phyloP scores from a whole-genome alignment of 768 basidiomycete genomes.

The Pleurotus tuber-regium region DNA sequence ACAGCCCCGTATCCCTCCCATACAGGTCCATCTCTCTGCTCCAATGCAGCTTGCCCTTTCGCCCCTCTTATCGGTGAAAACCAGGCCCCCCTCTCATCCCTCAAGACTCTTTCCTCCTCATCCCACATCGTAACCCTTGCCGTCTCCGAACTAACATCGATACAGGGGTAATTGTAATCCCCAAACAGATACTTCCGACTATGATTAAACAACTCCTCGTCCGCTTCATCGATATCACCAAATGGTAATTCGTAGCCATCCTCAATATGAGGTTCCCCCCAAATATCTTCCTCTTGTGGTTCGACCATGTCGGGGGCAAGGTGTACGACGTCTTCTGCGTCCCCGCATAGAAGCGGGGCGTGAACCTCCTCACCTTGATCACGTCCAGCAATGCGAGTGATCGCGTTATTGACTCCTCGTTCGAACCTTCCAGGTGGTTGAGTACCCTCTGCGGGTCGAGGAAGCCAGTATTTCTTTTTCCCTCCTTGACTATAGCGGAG shows the following conservation, averaged over 20 bases:
- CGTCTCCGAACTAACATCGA: conserved; percentile 81
- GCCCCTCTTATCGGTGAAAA: conserved; percentile 57
- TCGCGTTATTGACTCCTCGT: conserved; percentile 39
- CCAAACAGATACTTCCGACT: conserved; percentile 83
- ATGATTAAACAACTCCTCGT: conserved; percentile 75
- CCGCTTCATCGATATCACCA: conserved; percentile 61
- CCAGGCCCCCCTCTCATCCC: conserved; percentile 73
- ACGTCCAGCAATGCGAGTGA: conserved; percentile 37
- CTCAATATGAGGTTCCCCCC: conserved; percentile 28
- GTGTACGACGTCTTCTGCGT: conserved; percentile 66
- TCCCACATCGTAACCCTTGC: conserved; percentile 69
- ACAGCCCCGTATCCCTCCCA: conserved; percentile 64
- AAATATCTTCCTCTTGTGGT: conserved; percentile 39
- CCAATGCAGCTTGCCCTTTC: conserved; percentile 37
- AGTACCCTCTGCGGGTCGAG: conserved; percentile 49
- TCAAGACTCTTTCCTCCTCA: conserved; percentile 82
- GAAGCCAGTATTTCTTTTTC: conserved; percentile 93
- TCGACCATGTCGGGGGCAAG: conserved; percentile 53
- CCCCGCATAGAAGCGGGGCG: conserved; percentile 68
- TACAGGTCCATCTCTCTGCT: conserved; percentile 34
- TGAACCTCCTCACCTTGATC: conserved; percentile 56
- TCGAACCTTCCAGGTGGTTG: conserved; percentile 37
- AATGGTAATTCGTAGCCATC: conserved; percentile 65
- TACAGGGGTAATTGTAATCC: conserved; percentile 86
- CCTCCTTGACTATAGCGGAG: conserved; percentile 92